Evolutionary conservation across 768 basidiomycete species (phyloP).

Genomic region (Lentinula guzmanii): DNA sequence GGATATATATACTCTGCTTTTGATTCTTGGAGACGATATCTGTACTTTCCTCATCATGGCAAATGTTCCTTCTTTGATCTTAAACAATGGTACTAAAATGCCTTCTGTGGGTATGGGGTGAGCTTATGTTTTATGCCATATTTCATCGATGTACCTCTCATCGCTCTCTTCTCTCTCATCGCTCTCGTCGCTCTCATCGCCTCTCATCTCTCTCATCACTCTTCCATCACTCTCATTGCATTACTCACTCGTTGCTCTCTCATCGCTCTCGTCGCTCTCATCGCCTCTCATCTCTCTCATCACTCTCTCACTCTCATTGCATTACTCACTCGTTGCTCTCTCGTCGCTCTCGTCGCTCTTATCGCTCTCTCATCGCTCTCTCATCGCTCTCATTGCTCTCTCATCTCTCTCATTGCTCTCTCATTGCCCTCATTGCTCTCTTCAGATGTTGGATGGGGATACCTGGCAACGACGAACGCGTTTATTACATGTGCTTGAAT

Average conservation of each 20-base stretch:
- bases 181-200: constrained; percentile 1
- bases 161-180: neutral
- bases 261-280: constrained; percentile 1
- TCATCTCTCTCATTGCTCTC: neutral
- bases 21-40: too few species aligned
- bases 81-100: constrained; percentile 16
- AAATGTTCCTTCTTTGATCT: constrained; percentile 9
- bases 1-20: too few species aligned
- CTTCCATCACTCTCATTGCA: neutral
- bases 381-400: too few species aligned
- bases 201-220: constrained; percentile 11
- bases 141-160: constrained; percentile 17
- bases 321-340: too few species aligned
- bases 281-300: constrained; percentile 11
- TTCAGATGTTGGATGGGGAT: constrained; percentile 33
- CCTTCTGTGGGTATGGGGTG: constrained; percentile 18
- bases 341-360: too few species aligned
- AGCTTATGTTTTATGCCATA: constrained; percentile 8
- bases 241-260: too few species aligned
- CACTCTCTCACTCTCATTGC: constrained; percentile 1
- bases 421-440: neutral
- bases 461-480: constrained; percentile 30
- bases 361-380: too few species aligned
- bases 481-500: constrained; percentile 27
- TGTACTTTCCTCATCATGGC: constrained; percentile 1